phyloP scores from a whole-genome alignment of 768 basidiomycete species.

The Podaxis sp. region DNA sequence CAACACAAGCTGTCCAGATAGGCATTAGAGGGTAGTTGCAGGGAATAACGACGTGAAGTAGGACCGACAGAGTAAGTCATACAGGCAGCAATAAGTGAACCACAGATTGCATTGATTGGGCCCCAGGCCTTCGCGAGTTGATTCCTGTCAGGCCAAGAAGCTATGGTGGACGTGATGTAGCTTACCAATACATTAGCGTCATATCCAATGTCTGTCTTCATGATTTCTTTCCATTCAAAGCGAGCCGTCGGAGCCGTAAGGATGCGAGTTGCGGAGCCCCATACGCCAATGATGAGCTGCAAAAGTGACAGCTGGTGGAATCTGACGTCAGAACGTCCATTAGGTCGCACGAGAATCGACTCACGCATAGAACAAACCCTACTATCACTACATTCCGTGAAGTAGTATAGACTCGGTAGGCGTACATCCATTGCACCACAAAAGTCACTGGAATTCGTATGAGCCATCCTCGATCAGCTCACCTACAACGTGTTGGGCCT shows the following conservation, averaged over 20 bases:
- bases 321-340: not conserved
- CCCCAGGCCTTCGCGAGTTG: not conserved
- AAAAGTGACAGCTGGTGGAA: not conserved
- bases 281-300: not conserved
- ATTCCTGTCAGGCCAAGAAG: too few species aligned
- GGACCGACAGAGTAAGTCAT: not conserved
- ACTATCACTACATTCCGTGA: not conserved
- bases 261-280: not conserved
- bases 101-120: not conserved
- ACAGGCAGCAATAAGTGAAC: not conserved
- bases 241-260: not conserved
- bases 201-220: not conserved
- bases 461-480: not conserved
- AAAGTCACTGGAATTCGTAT: not conserved
- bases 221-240: not conserved
- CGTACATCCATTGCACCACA: not conserved
- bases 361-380: not conserved
- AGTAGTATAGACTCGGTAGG: not conserved
- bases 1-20: not conserved
- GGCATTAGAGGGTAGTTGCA: not conserved
- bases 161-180: too few species aligned
- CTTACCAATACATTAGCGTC: not conserved
- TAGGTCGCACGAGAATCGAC: not conserved
- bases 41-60: not conserved
- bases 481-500: too few species aligned